These are phyloP conservation scores for Emmonsiellopsis sp. DNA, from an alignment of 2,329 filamentous ascomycete species.

Conservation along the genomic window DNA sequence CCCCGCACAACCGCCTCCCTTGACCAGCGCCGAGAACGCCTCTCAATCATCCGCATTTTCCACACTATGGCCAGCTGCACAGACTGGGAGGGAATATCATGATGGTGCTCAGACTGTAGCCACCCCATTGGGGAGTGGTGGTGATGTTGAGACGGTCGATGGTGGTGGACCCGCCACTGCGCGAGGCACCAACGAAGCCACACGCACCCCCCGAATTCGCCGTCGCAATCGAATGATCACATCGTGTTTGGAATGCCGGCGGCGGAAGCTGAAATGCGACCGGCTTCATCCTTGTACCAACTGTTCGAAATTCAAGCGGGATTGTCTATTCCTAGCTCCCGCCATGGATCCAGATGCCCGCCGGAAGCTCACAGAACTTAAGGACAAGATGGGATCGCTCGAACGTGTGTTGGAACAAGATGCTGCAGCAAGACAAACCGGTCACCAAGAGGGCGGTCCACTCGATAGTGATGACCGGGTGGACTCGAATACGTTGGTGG, in stretches of 20 bases:
- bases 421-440: slow-evolving; percentile 43
- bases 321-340: slow-evolving; percentile 56
- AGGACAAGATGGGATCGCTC: slow-evolving; percentile 66
- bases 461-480: background rate
- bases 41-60: background rate
- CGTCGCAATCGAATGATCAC: slow-evolving; percentile 61
- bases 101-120: background rate
- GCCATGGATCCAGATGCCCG: slow-evolving; percentile 62
- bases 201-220: slow-evolving; percentile 33
- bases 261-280: slow-evolving; percentile 68
- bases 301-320: slow-evolving; percentile 40
- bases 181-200: background rate
- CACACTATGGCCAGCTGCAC: background rate
- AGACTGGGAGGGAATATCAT: background rate
- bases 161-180: background rate
- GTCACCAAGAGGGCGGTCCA: background rate
- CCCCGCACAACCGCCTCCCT: background rate
- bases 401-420: slow-evolving; percentile 63
- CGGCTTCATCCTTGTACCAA: slow-evolving; percentile 62
- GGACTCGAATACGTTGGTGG: slow-evolving; percentile 22
- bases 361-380: slow-evolving; percentile 64
- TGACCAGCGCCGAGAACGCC: background rate
- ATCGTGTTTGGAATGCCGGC: slow-evolving; percentile 60
- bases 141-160: background rate
- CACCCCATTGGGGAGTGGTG: background rate